Base-by-base conservation (phyloP, 2,329 filamentous ascomycete species). In the Alternaria angustiovoidea region DNA sequence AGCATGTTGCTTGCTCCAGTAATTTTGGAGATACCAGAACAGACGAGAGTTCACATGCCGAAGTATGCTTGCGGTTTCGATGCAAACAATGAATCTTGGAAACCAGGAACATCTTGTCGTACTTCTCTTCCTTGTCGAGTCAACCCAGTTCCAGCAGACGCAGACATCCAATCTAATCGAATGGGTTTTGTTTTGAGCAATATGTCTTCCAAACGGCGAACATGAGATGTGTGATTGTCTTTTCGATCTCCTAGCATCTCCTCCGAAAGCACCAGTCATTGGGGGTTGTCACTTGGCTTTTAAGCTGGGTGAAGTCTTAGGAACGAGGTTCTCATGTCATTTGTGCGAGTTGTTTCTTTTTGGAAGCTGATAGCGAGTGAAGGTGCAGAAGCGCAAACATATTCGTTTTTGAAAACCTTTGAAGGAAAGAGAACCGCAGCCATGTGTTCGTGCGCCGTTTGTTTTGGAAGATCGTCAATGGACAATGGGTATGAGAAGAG, bases 171-270 rank as follows among this genome's bases (percentile, higher is more conserved):
- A 5, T 2, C 1, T 5, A 6, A 5, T 12, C 14, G 32, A 14
- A 16, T 7, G 0, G 12, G 3, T 6, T 14, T 16, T 12, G 32
- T 36, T 36, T 1, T 14, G 32, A 0, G 14, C 12, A 0, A 7
- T 3, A 7, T 36, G 4, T 38, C 16, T 38, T n/a, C 34, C 1
- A 7, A n/a, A 36, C 12, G 5, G 32, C 32, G 12, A n/a, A 38
- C 16, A 38, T 38, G 7, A n/a, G 14, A 5, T 3, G 6, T 7
- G 16, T n/a, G 14, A 8, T 38, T n/a, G 16, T 6, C 2, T 18
- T 38, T 8, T n/a, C 16, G 16, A 18, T 38, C 14, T 18, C 14
- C 12, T 18, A n/a, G 7, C 7, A 2, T 38, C 16, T n/a, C 34
- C 7, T 38, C 34, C 34, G 0, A 16, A n/a, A 5, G 16, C 16